Evolutionary conservation across 2,329 filamentous ascomycete genomes (phyloP).

Genomic region (Xylaria sp.): DNA sequence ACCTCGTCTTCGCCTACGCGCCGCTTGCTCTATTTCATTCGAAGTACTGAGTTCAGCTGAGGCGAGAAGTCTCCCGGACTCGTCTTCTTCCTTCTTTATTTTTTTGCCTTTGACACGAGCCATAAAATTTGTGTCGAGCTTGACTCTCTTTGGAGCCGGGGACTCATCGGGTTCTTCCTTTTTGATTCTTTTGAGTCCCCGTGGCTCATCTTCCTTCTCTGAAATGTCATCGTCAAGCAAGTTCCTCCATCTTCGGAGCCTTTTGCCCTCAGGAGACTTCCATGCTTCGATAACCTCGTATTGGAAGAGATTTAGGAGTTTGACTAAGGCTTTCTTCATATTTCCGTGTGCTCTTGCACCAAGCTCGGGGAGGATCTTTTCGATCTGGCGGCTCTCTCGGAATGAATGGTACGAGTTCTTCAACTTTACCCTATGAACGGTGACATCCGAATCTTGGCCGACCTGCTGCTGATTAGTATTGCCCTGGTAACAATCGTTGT

Average conservation of each 20-base stretch:
- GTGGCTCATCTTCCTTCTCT: neutral
- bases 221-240: conserved; percentile 33
- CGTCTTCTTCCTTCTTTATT: no score
- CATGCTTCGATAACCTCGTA: conserved; percentile 42
- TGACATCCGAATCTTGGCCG: conserved; percentile 44
- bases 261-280: conserved; percentile 39
- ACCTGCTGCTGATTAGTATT: no score
- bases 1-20: neutral
- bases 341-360: conserved; percentile 41
- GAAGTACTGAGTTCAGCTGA: no score
- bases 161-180: neutral
- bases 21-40: neutral
- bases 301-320: conserved; percentile 47
- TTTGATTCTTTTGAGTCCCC: neutral
- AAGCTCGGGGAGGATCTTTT: conserved; percentile 48
- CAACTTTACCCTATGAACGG: conserved; percentile 44
- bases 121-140: neutral
- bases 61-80: no score
- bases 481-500: no score
- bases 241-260: conserved; percentile 41
- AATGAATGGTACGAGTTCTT: conserved; percentile 46
- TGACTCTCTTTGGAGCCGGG: neutral
- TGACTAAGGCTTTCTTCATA: conserved; percentile 40
- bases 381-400: conserved; percentile 46
- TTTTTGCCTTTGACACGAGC: neutral